Percentiles rank a stretch among this genome's conserved stretches.
These are phyloP conservation scores for Terana coerulea DNA, from an alignment of 768 basidiomycete species.

Conservation along the genomic window DNA sequence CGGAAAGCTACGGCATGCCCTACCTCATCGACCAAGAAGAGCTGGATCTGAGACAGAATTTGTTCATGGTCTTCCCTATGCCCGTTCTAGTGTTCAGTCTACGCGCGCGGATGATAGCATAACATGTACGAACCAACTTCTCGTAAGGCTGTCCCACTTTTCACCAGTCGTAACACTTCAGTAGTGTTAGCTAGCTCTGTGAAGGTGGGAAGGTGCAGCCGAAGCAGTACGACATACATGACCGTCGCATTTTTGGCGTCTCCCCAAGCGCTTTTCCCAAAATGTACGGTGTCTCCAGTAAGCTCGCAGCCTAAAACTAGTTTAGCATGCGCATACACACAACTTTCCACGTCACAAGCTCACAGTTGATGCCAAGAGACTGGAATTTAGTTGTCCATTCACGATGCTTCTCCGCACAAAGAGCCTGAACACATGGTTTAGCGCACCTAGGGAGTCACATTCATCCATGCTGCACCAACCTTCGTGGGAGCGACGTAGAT, in stretches of 20 bases:
- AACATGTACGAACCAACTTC: conserved; percentile 63
- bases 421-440: conserved; percentile 46
- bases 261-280: conserved; percentile 63
- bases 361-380: conserved; percentile 73
- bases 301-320: conserved; percentile 88
- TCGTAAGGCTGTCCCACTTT: conserved; percentile 94
- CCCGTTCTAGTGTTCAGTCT: not conserved
- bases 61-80: conserved; percentile 58
- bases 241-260: conserved; percentile 74
- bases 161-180: conserved; percentile 50
- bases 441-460: not conserved
- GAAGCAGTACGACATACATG: conserved; percentile 57
- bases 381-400: conserved; percentile 88
- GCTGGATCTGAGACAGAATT: conserved; percentile 64
- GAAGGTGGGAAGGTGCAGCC: not conserved
- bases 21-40: conserved; percentile 93
- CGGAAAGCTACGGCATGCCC: conserved; percentile 7
- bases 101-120: not conserved
- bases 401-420: conserved; percentile 78
- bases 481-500: conserved; percentile 95
- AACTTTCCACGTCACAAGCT: no score
- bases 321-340: no score
- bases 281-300: conserved; percentile 83
- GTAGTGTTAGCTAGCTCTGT: not conserved
- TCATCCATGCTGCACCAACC: conserved; percentile 33